Base-by-base conservation (phyloP, 257 asterid genomes). In the Nicotiana undulata region DNA sequence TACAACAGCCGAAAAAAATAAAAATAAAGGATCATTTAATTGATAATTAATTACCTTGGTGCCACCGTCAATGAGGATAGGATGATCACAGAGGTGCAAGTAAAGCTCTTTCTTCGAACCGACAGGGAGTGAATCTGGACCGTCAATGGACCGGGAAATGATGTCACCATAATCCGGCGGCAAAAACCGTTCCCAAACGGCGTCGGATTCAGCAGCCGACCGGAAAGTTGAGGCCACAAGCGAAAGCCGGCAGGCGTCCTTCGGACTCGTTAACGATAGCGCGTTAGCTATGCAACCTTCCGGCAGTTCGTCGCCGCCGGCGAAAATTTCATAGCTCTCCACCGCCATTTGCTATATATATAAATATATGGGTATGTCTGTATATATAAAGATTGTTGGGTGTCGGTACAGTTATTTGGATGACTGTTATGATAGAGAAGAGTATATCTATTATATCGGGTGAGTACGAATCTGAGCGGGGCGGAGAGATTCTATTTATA, bases 101-200 rank as follows among this genome's bases (percentile, higher is more conserved):
- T 86, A 94, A n/a, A 94, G 89, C 11, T 91, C 88, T 87, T 91
- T 94, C 87, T 85, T 94, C 3, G 94, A 89, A 9, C 18, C 81
- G 8, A 37, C n/a, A 2, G 52, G 11, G 1, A 90, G 72, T 76
- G 80, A 81, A 49, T 84, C 87, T 31, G 80, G 17, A 18, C 88
- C 88, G 55, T 80, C 90, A 22, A 29, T 72, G 8, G 94, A 87
- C 37, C 91, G 86, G 76, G 87, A 72, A 44, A 95, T 82, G 28
- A 93, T 84, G 29, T 91, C 89, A 12, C 81, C 86, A 64, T 89
- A 91, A 81, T 94, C 97, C 31, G 91, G 29, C 46, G 98, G 98
- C 84, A 95, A 61, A 81, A 95, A 95, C 26, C 92, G 87, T 31
- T 75, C 90, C 98, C 98, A 94, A 17, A 93, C 96, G 82, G 87